Percentiles rank a stretch among this genome's conserved stretches.
These are phyloP conservation scores for Perkinsus chesapeaki DNA, from an alignment of 169 alveolate species.

Conservation along the genomic window DNA sequence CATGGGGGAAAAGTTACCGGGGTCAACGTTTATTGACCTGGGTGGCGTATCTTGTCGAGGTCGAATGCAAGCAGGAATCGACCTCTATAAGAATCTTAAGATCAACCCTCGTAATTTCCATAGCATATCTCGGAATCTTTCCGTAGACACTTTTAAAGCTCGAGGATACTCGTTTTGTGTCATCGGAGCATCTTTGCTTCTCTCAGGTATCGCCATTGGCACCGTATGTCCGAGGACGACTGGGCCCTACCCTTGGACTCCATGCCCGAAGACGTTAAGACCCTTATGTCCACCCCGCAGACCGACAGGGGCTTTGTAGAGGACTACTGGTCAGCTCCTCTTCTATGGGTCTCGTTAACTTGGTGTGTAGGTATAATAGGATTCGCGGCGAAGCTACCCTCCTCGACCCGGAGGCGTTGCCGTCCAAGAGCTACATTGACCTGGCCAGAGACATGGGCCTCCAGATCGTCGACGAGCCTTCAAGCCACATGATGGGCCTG, in stretches of 20 bases:
- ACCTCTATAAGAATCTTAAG: too few species aligned
- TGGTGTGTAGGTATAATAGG: constrained; percentile 17
- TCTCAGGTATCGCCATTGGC: not conserved
- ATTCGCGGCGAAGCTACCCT: constrained; percentile 61
- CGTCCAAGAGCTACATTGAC: constrained; percentile 57
- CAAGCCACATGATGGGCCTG: constrained; percentile 63
- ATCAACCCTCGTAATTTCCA: too few species aligned
- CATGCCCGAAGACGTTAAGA: constrained; percentile 56
- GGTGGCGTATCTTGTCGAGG: too few species aligned
- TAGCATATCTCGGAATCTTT: too few species aligned
- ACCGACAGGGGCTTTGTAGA: constrained; percentile 54
- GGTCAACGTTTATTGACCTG: too few species aligned
- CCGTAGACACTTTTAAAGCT: too few species aligned
- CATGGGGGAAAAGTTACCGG: not conserved
- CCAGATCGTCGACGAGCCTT: constrained; percentile 55
- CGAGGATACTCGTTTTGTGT: too few species aligned
- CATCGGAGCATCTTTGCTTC: too few species aligned
- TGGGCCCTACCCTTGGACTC: constrained; percentile 60
- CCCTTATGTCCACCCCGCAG: constrained; percentile 53
- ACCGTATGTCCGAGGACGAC: constrained; percentile 28
- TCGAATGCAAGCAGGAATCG: too few species aligned
- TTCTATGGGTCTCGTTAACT: not conserved
- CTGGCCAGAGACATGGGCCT: constrained; percentile 60
- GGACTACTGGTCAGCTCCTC: constrained; percentile 55
- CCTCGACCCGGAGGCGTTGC: constrained; percentile 51